Conservation (phyloP, 306 rosid genomes). For the Gastrolobium villosum region DNA sequence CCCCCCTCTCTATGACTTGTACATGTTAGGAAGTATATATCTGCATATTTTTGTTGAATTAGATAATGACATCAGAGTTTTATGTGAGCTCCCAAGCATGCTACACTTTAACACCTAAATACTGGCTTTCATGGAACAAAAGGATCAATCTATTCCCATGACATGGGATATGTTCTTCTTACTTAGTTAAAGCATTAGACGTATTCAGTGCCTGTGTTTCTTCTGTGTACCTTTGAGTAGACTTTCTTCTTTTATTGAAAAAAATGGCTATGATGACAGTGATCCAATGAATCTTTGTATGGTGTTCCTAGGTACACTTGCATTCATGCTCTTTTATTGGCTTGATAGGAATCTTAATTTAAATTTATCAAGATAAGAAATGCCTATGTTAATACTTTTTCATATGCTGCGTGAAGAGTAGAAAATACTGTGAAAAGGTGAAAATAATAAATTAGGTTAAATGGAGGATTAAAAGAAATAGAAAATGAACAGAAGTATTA, state of each 20-base stretch:
- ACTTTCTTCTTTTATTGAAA: conserved; percentile 4
- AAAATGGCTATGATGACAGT: neutral
- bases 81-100: neutral
- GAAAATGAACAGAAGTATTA: neutral
- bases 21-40: conserved; percentile 3
- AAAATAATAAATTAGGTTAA: neutral
- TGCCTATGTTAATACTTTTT: neutral
- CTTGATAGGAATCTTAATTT: neutral
- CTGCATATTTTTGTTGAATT: conserved; percentile 36
- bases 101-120: neutral
- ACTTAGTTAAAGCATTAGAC: neutral
- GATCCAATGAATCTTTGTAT: conserved; percentile 7
- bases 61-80: conserved; percentile 1
- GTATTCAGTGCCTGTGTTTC: neutral
- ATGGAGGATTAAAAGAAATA: neutral
- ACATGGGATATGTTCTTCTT: neutral
- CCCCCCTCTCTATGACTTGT: neutral
- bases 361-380: neutral
- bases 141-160: neutral
- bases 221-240: neutral
- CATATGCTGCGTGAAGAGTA: neutral
- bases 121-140: neutral
- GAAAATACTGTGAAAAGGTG: neutral
- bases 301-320: neutral
- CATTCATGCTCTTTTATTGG: neutral